Evolutionary conservation across 148 eudicot genomes (phyloP).

Genomic region (Oxyria digyna): DNA sequence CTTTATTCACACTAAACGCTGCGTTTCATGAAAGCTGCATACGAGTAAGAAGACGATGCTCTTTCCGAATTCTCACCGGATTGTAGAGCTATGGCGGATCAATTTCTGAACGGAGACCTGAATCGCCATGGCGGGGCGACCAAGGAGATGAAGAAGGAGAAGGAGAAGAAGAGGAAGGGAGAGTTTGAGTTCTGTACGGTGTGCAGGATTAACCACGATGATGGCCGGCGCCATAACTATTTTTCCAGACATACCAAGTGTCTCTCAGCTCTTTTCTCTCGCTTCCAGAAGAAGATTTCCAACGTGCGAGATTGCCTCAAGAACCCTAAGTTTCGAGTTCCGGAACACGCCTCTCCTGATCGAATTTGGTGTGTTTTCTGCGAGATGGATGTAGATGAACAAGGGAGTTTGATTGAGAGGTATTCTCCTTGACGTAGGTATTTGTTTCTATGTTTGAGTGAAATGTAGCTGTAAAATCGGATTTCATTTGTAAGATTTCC

Average conservation of each 20-base stretch:
- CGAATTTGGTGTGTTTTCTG: slow-evolving; percentile 84
- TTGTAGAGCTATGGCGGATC: not conserved
- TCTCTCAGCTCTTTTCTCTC: slow-evolving; percentile 57
- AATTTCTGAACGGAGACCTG: not conserved
- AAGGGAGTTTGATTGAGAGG: slow-evolving; percentile 40
- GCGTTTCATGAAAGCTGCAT: not conserved
- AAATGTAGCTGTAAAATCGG: not conserved
- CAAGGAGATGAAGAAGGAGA: slow-evolving; percentile 11
- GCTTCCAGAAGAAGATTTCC: slow-evolving; percentile 47
- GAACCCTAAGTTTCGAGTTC: slow-evolving; percentile 34
- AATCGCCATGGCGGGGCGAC: not conserved
- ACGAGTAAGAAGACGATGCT: too few species aligned
- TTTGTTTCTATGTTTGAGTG: not conserved
- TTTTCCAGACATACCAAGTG: slow-evolving; percentile 54
- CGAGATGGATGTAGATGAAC: slow-evolving; percentile 37
- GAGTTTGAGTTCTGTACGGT: slow-evolving; percentile 55
- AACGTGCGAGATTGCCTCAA: slow-evolving; percentile 31
- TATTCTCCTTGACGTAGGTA: slow-evolving; percentile 6
- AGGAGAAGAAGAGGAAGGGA: slow-evolving; percentile 8
- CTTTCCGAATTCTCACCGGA: too few species aligned
- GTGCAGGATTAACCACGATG: slow-evolving; percentile 70
- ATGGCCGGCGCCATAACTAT: slow-evolving; percentile 74
- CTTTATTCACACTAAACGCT: not conserved
- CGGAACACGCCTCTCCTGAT: slow-evolving; percentile 20
- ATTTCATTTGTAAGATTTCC: not conserved